Evolutionary conservation across 306 rosid species (phyloP).

Genomic region (Citrullus amarus): DNA sequence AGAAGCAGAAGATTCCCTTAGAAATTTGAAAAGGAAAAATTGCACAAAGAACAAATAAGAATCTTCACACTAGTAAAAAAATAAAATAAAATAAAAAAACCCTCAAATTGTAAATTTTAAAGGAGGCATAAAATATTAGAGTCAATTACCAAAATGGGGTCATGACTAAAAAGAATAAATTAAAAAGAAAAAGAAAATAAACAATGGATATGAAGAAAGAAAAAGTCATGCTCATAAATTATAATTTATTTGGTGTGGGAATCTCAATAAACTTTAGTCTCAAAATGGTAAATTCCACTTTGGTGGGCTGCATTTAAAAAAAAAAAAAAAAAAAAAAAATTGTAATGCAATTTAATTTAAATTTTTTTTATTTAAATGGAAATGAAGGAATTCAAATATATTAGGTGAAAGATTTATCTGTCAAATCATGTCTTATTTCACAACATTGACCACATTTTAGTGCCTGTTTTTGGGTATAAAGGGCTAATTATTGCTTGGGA

Average conservation of each 20-base stretch:
- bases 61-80: background rate
- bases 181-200: background rate
- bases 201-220: background rate
- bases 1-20: background rate
- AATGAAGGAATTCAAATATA: background rate
- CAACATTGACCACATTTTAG: background rate
- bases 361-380: background rate
- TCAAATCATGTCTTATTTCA: background rate
- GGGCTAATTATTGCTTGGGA: background rate
- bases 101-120: background rate
- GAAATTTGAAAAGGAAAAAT: background rate
- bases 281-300: background rate
- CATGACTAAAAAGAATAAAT: background rate
- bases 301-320: background rate
- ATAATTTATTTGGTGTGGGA: background rate
- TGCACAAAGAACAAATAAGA: background rate
- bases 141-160: background rate
- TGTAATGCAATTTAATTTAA: background rate
- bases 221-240: background rate
- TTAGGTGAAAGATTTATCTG: background rate
- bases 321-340: background rate
- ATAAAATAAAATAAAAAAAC: background rate
- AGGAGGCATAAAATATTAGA: background rate
- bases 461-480: constrained; percentile 1
- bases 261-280: background rate